Evolutionary conservation across 805 yeast genomes (phyloP), one percentile per base, ranked within the genome.

Genomic region (Candida michaelii): DNA sequence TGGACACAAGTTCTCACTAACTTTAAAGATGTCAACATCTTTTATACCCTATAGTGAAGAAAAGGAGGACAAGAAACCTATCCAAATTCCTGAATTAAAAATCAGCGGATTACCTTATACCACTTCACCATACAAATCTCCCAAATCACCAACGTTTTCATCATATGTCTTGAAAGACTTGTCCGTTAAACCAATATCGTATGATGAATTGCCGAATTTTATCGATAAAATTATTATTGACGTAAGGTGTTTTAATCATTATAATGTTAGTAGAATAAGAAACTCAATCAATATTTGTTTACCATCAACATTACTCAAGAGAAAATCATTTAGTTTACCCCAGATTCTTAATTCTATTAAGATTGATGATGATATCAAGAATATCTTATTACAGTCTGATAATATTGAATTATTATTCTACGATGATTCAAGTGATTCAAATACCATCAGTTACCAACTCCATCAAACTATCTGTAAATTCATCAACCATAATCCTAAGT

Each of bases 301-400:
- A 11, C 77, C 77, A 9, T 62, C 75, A 2, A 73, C 77, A 1
- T 58, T 73, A 18, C 49, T 73, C 24, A 71, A 71, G 46, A 49
- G 77, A 38, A 57, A 54, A 30, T 59, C 67, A 23, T 66, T 63
- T 40, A 60, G 54, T 39, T 47, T 73, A 24, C 44, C 48, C 5
- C 63, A 63, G 23, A 59, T 71, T 16, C 43, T 71, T 18, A 58
- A 60, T 27, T 54, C 69, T 6, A 58, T 62, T 45, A 59, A 54
- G 30, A 49, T 66, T 21, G 51, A 64, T 1, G 45, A 47, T 2
- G 45, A 47, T 3, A 45, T 46, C 13, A 59, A 59, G 36, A 47
- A 51, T 8, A 27, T 45, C 10, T 44, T 65, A 9, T 30, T 58
- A 32, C 36, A 42, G 2, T 40, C 44, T 15, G 43, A 60, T 32